A percentile compares a stretch with the other conserved stretches of the same genome.
phyloP scores from a whole-genome alignment of 176 grass and related monocot genomes.

The Phoenix roebelenii region DNA sequence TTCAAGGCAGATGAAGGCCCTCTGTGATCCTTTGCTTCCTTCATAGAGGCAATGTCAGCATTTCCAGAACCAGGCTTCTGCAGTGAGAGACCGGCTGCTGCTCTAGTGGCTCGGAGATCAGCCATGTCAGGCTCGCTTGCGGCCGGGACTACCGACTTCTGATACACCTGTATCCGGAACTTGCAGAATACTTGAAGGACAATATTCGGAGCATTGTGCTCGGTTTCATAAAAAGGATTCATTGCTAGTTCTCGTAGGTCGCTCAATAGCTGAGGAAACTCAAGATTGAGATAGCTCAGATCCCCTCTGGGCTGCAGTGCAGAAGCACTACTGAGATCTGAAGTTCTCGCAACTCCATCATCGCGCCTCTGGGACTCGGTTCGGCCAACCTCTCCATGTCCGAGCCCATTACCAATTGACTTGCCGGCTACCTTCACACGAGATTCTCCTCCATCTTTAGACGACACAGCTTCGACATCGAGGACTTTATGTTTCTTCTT shows the following conservation, averaged over 20 bases:
- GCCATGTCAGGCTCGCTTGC: conserved; percentile 34
- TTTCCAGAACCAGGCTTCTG: not conserved
- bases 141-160: conserved; percentile 52
- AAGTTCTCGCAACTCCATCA: not conserved
- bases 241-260: conserved; percentile 73
- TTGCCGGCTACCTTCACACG: no score
- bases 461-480: no score
- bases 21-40: conserved; percentile 8
- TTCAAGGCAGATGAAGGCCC: conserved; percentile 11
- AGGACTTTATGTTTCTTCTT: conserved; percentile 50
- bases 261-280: conserved; percentile 44
- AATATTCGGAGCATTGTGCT: conserved; percentile 27
- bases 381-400: no score
- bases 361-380: not conserved
- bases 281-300: conserved; percentile 13
- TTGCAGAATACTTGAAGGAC: conserved; percentile 50
- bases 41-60: conserved; percentile 5
- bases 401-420: no score
- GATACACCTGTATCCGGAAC: conserved; percentile 64
- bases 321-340: not conserved
- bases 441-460: no score
- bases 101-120: not conserved
- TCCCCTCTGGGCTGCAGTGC: conserved; percentile 10
- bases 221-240: conserved; percentile 36
- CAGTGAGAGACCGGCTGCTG: not conserved